Percentiles rank a stretch among this genome's conserved stretches.
Evolutionary conservation across 2,329 filamentous ascomycete species (phyloP).

Genomic region (Penicillium griseofulvum): DNA sequence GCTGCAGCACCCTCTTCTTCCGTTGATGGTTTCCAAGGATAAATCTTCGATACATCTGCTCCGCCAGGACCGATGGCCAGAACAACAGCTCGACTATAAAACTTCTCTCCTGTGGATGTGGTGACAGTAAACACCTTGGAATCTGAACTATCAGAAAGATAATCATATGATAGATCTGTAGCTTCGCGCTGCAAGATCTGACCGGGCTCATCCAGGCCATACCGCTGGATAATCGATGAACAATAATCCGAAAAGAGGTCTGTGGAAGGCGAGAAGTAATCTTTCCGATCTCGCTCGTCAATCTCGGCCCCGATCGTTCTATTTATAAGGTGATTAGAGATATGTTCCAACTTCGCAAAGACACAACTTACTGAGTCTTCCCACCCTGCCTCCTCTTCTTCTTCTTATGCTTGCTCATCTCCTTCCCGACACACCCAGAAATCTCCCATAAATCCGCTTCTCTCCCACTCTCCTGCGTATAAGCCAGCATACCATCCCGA

Average conservation of each 20-base stretch:
- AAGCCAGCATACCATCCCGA: conserved; percentile 69
- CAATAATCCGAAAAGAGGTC: conserved; percentile 64
- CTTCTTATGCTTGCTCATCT: conserved; percentile 72
- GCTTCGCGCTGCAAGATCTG: conserved; percentile 62
- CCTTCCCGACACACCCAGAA: conserved; percentile 71
- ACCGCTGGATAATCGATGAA: conserved; percentile 55
- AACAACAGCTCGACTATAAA: conserved; percentile 63
- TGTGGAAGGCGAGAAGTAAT: conserved; percentile 66
- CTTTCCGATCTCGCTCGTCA: conserved; percentile 65
- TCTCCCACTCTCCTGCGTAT: conserved; percentile 61
- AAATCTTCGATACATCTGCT: conserved; percentile 57
- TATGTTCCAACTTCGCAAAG: neutral
- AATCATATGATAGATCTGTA: conserved; percentile 59
- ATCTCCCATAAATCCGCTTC: conserved; percentile 68
- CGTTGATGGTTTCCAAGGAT: conserved; percentile 41
- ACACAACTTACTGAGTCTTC: conserved; percentile 42
- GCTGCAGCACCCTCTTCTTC: conserved; percentile 48
- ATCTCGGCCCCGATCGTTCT: conserved; percentile 46
- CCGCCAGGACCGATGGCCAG: conserved; percentile 70
- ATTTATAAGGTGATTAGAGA: conserved; percentile 8
- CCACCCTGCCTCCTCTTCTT: conserved; percentile 67
- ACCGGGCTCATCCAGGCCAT: conserved; percentile 52
- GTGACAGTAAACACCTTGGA: conserved; percentile 62
- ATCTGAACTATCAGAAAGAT: conserved; percentile 41
- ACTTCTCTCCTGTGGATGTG: conserved; percentile 52